phyloP scores from a whole-genome alignment of 176 grass and related monocot genomes.

The Oryza longistaminata region DNA sequence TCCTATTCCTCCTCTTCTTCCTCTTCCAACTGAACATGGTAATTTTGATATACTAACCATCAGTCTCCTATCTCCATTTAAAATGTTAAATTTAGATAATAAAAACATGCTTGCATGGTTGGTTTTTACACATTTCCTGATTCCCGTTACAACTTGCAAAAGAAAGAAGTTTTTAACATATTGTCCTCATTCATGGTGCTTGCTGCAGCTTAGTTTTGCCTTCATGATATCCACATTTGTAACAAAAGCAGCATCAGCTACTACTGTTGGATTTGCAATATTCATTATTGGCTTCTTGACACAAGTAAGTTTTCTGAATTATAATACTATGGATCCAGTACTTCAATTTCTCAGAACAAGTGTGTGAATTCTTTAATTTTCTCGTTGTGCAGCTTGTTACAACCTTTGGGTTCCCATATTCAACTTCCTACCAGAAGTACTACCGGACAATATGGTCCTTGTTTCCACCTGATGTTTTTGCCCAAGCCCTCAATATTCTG shows the following conservation, averaged over 20 bases:
- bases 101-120: not conserved
- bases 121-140: constrained; percentile 22
- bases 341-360: constrained; percentile 23
- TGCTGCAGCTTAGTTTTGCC: constrained; percentile 83
- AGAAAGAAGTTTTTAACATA: not conserved
- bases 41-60: constrained; percentile 25
- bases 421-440: constrained; percentile 35
- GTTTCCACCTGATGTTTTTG: constrained; percentile 88
- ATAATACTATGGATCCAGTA: not conserved
- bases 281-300: constrained; percentile 97
- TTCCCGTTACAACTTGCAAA: not conserved
- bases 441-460: constrained; percentile 82
- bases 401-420: constrained; percentile 82
- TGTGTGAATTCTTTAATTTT: constrained; percentile 27
- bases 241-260: constrained; percentile 86
- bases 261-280: constrained; percentile 92
- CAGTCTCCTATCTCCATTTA: not conserved
- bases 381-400: constrained; percentile 75
- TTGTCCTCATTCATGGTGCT: constrained; percentile 26
- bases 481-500: constrained; percentile 79
- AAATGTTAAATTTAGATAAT: constrained; percentile 10
- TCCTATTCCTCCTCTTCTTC: constrained; percentile 85
- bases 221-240: constrained; percentile 98
- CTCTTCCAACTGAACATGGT: constrained; percentile 99
- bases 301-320: constrained; percentile 55